Evolutionary conservation across 345 rosid species (phyloP), one percentile per base, ranked within the genome.

Genomic region (Murraya koenigii): DNA sequence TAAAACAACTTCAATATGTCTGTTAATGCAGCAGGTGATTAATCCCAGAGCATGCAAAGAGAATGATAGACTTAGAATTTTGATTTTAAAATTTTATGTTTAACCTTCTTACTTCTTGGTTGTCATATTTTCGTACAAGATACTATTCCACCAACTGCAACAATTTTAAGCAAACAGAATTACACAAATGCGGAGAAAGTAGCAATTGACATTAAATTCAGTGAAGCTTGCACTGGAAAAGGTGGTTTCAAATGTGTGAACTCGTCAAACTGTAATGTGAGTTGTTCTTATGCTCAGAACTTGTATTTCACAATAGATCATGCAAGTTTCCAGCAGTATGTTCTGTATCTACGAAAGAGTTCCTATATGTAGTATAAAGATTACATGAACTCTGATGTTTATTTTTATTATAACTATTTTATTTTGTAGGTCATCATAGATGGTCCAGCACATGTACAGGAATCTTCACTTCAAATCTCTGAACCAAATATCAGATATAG

Each of bases 241-340:
- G 85, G 89, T 65, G 89, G 89, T 55, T 88, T 88, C 78, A 88
- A 79, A 78, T 88, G 91, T 70, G 26, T 79, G 61, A 85, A 86
- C 78, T 81, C 91, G 70, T 81, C 89, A 61, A 78, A 81, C 61
- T 88, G 91, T 60, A 85, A 85, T 80, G 91, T 88, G 82, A 86
- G 88, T 67, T 38, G 19, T 13, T 61, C 36, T 25, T 17, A 38
- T 36, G 25, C 38, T 26, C 15, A 76, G 3, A 76, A 39, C 72
- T 52, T 52, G 19, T 32, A 30, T 33, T 33, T 73, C 30, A 19
- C 30, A 59, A 8, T 17, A 73, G 15, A 33, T 39, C 54, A 73
- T 38, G 56, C 10, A 26, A n/a, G 52, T 59, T 38, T 25, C 25
- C 49, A 38, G 52, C 23, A 17, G 38, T 20, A 47, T 41, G 30